Evolutionary conservation across 1,139 yeast species (phyloP).

Genomic region (Geotrichum bryndzae): DNA sequence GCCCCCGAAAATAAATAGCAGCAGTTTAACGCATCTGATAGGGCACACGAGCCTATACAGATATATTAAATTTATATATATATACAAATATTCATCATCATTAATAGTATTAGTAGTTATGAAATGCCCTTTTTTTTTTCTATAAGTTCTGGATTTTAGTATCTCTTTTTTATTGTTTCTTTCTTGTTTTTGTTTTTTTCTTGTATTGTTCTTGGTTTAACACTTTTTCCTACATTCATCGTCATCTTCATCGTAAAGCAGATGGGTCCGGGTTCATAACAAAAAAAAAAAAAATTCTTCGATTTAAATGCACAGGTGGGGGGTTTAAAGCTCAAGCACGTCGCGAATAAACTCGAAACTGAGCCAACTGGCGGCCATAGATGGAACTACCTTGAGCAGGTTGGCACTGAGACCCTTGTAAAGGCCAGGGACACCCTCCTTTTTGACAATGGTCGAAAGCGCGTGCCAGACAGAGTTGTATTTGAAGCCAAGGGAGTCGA

Average conservation of each 20-base stretch:
- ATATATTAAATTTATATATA: too few relatives aligned
- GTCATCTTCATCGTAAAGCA: neutral
- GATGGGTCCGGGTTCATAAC: neutral
- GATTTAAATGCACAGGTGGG: neutral
- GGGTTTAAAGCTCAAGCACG: constrained; percentile 19
- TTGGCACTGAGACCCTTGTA: constrained; percentile 88
- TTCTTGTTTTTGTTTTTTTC: neutral
- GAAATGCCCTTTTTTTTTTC: neutral
- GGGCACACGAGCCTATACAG: too few relatives aligned
- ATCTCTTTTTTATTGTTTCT: too few relatives aligned
- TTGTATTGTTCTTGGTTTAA: neutral
- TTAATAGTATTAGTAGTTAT: neutral
- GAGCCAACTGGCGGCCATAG: constrained; percentile 94
- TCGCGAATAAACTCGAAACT: constrained; percentile 66
- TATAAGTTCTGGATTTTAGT: neutral
- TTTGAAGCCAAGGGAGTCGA: constrained; percentile 70
- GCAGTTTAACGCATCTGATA: too few relatives aligned
- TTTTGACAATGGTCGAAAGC: constrained; percentile 53
- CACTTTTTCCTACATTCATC: neutral
- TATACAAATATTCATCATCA: too few relatives aligned
- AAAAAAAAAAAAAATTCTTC: neutral
- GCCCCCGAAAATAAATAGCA: too few relatives aligned
- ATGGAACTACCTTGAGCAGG: constrained; percentile 82
- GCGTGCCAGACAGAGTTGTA: constrained; percentile 73
- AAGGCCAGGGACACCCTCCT: constrained; percentile 75